phyloP scores from a whole-genome alignment of 1,139 yeast species.

The Geotrichum carabidarum region DNA sequence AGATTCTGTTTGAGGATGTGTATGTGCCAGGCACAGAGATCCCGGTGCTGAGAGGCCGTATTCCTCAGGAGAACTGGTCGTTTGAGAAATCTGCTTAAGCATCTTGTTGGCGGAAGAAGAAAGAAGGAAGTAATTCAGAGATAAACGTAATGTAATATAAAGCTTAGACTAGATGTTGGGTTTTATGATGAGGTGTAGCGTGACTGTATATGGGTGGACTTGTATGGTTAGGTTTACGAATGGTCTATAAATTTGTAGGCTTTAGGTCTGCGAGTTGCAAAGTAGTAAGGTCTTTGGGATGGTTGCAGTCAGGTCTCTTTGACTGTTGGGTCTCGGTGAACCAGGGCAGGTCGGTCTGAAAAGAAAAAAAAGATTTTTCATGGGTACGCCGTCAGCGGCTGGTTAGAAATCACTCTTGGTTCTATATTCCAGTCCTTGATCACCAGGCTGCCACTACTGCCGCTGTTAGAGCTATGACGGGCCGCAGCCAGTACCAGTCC shows the following conservation, averaged over 20 bases:
- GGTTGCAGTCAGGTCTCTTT: no score
- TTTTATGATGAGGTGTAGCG: neutral
- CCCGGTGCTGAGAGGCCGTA: conserved; percentile 92
- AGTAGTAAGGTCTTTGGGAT: no score
- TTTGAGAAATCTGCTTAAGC: conserved; percentile 21
- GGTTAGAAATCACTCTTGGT: conserved; percentile 12
- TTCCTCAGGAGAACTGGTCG: conserved; percentile 64
- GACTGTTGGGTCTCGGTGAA: no score
- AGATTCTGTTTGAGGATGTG: conserved; percentile 91
- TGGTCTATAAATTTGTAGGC: neutral
- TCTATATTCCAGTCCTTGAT: conserved; percentile 18
- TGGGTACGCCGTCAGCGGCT: conserved; percentile 6
- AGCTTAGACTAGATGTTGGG: neutral
- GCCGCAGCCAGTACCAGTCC: conserved; percentile 8
- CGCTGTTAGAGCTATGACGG: neutral
- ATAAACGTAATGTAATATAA: no score
- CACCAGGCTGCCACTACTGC: neutral
- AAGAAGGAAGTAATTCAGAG: neutral
- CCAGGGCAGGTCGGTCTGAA: no score
- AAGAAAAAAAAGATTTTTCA: neutral
- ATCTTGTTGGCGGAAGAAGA: neutral
- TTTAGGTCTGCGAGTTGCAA: neutral
- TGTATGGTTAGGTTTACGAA: neutral
- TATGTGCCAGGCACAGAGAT: conserved; percentile 93
- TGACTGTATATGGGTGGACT: neutral